Conservation (phyloP, 116 monocot species). For the Iris pallida region DNA sequence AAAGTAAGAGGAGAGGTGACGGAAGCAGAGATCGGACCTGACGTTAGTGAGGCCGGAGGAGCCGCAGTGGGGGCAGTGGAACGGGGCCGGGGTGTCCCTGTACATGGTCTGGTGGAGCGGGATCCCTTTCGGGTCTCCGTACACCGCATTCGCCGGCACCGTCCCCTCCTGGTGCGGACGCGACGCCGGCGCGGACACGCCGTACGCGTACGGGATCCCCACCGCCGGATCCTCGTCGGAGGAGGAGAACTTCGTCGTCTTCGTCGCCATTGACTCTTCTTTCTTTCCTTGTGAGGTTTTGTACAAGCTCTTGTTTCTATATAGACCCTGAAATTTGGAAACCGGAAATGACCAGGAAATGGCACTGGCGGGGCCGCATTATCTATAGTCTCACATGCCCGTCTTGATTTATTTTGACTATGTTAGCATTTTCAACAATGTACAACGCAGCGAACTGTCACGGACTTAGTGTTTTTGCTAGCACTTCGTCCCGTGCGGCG, state of each 20-base stretch:
- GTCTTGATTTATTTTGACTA: too few relatives aligned
- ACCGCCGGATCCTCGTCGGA: conserved; percentile 49
- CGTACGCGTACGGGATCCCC: conserved; percentile 48
- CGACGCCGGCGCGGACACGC: neutral
- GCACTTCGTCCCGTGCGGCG: too few relatives aligned
- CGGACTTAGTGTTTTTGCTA: too few relatives aligned
- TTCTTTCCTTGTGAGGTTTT: neutral
- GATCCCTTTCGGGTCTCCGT: conserved; percentile 64
- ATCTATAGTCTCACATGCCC: too few relatives aligned
- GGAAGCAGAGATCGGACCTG: conserved; percentile 26
- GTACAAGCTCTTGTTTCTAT: neutral
- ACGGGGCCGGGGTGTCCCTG: conserved; percentile 72
- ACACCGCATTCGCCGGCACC: conserved; percentile 67
- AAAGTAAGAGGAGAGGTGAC: too few relatives aligned
- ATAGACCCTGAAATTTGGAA: too few relatives aligned
- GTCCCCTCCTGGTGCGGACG: conserved; percentile 52
- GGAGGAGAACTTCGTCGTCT: conserved; percentile 16
- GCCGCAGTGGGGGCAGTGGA: conserved; percentile 65
- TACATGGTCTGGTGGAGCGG: conserved; percentile 79
- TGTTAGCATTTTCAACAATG: too few relatives aligned
- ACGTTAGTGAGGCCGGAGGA: conserved; percentile 65
- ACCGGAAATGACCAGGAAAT: too few relatives aligned
- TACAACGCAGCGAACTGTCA: too few relatives aligned
- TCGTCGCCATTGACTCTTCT: neutral
- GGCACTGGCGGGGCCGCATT: too few relatives aligned